Percentiles rank a stretch among this genome's conserved stretches.
Evolutionary conservation across 2,329 filamentous ascomycete genomes (phyloP).

Genomic region (Trichophyton rubrum): DNA sequence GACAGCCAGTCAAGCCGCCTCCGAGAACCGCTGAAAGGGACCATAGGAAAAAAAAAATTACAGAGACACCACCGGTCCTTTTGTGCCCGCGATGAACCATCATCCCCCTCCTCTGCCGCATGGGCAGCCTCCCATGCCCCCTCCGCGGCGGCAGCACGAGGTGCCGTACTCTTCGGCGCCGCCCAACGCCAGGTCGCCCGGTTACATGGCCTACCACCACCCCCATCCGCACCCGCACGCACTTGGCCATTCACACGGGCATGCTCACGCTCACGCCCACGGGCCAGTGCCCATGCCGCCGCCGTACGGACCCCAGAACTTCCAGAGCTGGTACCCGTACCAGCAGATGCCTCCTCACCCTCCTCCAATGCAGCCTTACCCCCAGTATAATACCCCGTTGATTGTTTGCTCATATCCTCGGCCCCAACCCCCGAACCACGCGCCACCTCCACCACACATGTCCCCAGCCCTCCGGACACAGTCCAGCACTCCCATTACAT

Average conservation of each 20-base stretch:
- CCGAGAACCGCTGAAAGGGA: not conserved
- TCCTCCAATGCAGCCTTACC: slow-evolving; percentile 29
- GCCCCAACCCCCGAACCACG: slow-evolving; percentile 29
- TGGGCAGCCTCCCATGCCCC: slow-evolving; percentile 40
- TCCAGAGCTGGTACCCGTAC: slow-evolving; percentile 35
- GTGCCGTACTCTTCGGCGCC: slow-evolving; percentile 31
- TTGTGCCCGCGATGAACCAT: slow-evolving; percentile 28
- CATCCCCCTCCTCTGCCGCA: slow-evolving; percentile 34
- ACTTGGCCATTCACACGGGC: not conserved
- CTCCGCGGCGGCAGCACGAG: slow-evolving; percentile 36
- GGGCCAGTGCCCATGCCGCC: slow-evolving; percentile 38
- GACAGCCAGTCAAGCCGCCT: slow-evolving; percentile 4
- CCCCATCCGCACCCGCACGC: slow-evolving; percentile 36
- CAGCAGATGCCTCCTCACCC: slow-evolving; percentile 30
- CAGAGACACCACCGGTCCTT: slow-evolving; percentile 5
- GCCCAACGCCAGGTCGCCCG: slow-evolving; percentile 45
- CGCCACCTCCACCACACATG: slow-evolving; percentile 20
- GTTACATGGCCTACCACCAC: slow-evolving; percentile 45
- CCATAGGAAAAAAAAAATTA: not conserved
- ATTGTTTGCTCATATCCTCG: slow-evolving; percentile 35
- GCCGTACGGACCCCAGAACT: slow-evolving; percentile 35
- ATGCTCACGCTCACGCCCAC: slow-evolving; percentile 36
- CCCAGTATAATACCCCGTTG: slow-evolving; percentile 31
- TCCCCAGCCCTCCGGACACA: slow-evolving; percentile 17
- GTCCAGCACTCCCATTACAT: slow-evolving; percentile 22